Percentiles rank a stretch among this genome's conserved stretches.
phyloP scores from a whole-genome alignment of 2,329 filamentous ascomycete species.

The Daldinia sp. region DNA sequence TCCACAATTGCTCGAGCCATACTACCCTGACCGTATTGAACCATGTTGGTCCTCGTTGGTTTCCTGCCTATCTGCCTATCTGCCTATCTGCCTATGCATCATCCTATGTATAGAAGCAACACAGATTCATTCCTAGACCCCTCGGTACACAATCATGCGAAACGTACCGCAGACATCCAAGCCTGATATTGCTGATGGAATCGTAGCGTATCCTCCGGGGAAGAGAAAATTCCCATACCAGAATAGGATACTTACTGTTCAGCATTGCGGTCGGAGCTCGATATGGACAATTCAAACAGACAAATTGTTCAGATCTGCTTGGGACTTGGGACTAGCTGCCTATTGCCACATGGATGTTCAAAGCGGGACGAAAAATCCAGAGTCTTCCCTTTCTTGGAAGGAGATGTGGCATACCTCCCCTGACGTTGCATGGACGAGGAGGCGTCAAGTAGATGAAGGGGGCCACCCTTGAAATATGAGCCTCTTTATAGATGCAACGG shows the following conservation, averaged over 20 bases:
- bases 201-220: neutral
- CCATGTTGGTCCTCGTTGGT: slow-evolving; percentile 3
- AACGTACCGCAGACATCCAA: slow-evolving; percentile 22
- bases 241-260: neutral
- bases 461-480: slow-evolving; percentile 32
- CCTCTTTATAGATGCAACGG: slow-evolving; percentile 22
- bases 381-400: slow-evolving; percentile 34
- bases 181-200: slow-evolving; percentile 8
- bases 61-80: too few relatives aligned
- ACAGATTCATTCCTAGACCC: slow-evolving; percentile 17
- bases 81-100: too few relatives aligned
- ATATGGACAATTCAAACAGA: slow-evolving; percentile 11
- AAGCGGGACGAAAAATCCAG: slow-evolving; percentile 30
- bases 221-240: neutral
- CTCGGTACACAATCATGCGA: slow-evolving; percentile 18
- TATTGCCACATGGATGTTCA: slow-evolving; percentile 10
- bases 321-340: slow-evolving; percentile 15
- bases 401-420: slow-evolving; percentile 27
- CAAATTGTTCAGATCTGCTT: slow-evolving; percentile 14
- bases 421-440: slow-evolving; percentile 31
- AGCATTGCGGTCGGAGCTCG: slow-evolving; percentile 9
- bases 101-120: slow-evolving; percentile 18
- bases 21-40: slow-evolving; percentile 1
- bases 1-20: neutral
- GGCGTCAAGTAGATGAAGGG: slow-evolving; percentile 40